Conservation (phyloP, 208 protist species). For the Leptomonas pyrrhocoris region DNA sequence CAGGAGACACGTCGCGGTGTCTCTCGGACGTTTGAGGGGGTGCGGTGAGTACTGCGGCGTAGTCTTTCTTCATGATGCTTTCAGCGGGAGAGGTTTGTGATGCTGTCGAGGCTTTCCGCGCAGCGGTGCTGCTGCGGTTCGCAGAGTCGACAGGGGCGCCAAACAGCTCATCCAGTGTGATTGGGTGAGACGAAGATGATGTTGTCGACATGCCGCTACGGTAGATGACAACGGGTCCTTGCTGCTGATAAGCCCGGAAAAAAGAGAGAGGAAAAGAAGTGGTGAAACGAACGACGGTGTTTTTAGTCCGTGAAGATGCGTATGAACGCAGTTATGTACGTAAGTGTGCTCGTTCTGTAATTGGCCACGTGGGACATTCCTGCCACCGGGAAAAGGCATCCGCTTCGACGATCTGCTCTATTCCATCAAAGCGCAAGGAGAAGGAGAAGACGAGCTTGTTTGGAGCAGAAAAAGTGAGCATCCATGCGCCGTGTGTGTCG, state of each 20-base stretch:
- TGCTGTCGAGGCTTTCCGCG: not conserved
- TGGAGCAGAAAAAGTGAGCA: too few relatives aligned
- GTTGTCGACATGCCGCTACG: not conserved
- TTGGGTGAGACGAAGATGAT: not conserved
- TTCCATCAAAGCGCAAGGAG: too few relatives aligned
- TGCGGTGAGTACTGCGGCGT: not conserved
- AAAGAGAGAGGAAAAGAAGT: too few relatives aligned
- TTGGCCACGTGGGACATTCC: too few relatives aligned
- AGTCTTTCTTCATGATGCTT: not conserved
- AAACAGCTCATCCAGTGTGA: conserved; percentile 14
- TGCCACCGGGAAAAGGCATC: too few relatives aligned
- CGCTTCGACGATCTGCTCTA: too few relatives aligned
- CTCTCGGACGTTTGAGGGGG: not conserved
- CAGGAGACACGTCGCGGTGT: not conserved
- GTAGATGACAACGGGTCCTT: not conserved
- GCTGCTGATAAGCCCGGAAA: too few relatives aligned
- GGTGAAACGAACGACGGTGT: not conserved
- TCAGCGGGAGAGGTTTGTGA: not conserved
- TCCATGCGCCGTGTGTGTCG: too few relatives aligned
- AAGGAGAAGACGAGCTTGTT: too few relatives aligned
- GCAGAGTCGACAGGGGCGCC: not conserved
- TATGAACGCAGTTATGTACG: not conserved
- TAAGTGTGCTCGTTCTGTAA: too few relatives aligned
- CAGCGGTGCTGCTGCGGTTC: not conserved
- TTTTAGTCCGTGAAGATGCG: not conserved